Evolutionary conservation across 148 eudicot species (phyloP).

Genomic region (Bassia scoparia): DNA sequence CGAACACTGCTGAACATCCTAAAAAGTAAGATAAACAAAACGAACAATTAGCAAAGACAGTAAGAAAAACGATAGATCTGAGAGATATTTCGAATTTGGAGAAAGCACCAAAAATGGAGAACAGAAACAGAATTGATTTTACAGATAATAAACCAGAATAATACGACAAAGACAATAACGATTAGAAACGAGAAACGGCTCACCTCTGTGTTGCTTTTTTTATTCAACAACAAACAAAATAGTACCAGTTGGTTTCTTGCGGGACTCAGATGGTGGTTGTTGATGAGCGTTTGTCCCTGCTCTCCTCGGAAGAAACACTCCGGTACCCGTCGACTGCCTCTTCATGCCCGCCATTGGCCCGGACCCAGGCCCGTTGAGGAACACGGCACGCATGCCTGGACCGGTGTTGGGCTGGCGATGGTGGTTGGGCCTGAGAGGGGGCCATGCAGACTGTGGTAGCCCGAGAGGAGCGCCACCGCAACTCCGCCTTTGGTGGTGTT

Average conservation of each 20-base stretch:
- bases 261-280: conserved; percentile 28
- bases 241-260: conserved; percentile 51
- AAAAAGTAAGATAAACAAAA: too few relatives aligned
- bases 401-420: conserved; percentile 10
- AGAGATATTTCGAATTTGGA: neutral
- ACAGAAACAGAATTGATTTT: neutral
- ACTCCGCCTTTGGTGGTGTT: conserved; percentile 20
- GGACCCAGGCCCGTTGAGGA: conserved; percentile 26
- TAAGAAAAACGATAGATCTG: too few relatives aligned
- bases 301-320: conserved; percentile 71
- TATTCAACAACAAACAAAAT: neutral
- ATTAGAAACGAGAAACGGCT: conserved; percentile 15
- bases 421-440: conserved; percentile 21
- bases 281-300: conserved; percentile 13
- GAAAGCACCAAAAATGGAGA: conserved; percentile 4
- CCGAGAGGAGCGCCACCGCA: conserved; percentile 26
- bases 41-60: too few relatives aligned
- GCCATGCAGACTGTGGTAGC: conserved; percentile 49
- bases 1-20: conserved; percentile 39
- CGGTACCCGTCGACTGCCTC: conserved; percentile 63
- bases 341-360: conserved; percentile 27
- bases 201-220: too few relatives aligned
- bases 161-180: conserved; percentile 8
- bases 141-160: neutral
- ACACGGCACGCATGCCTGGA: conserved; percentile 20